Evolutionary conservation across 1,139 yeast genomes (phyloP), one percentile per base, ranked within the genome.

Genomic region (Meyerozyma carpophila): DNA sequence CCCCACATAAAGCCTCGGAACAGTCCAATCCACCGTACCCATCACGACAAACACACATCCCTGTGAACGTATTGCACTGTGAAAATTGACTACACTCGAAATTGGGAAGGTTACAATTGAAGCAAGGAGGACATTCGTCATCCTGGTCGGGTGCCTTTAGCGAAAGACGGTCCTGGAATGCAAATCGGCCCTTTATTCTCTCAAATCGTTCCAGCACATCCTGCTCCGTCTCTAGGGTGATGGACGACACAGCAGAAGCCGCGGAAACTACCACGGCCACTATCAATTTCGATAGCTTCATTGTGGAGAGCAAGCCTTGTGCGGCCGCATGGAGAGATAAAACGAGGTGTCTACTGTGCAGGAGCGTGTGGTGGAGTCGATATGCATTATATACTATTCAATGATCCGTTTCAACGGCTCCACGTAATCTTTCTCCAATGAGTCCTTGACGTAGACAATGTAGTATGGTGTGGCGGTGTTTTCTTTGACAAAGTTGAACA

Each of bases 1-100:
- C 76, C 1, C 98, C 98, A 70, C 98, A 93, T 32, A 89, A 73
- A 0, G 98, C 96, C 53, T 79, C 78, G 1, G 91, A 76, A 63
- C 98, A 93, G 59, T 93, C 97, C 55, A 82, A 81, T 8, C 98
- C 97, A 5, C 96, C 97, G 65, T 84, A 93, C 0, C 98, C 98
- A 31, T 81, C 83, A 38, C 88, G 80, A 65, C 98, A 93, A 46
- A 87, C 95, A 67, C 98, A 93, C 60, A 82, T 77, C 1, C 98
- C 98, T 2, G 94, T 86, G 62, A 74, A 88, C 38, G 85, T 77
- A 59, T 93, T 88, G 68, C 98, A 93, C 25, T 65, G 67, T 26
- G 96, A 90, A 59, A 84, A 93, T 57, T 93, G 98, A 45, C 87
- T 81, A 63, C 98, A 93, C 50, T 82, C 84, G 57, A 88, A 90